Evolutionary conservation across 768 basidiomycete species (phyloP).

Genomic region (Boletus eberwhitei): DNA sequence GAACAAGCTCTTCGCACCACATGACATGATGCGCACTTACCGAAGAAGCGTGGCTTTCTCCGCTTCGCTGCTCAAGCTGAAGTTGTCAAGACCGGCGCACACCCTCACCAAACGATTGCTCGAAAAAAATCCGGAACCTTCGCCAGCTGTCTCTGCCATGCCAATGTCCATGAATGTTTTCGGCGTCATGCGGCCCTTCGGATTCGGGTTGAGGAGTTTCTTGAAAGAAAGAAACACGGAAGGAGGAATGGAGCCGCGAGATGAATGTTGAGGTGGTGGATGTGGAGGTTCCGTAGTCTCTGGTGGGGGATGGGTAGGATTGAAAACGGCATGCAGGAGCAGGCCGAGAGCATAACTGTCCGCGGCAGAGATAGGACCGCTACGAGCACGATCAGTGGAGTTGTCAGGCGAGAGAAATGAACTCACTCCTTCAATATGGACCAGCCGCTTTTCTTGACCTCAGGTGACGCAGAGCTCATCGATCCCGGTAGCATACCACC

Average conservation of each 20-base stretch:
- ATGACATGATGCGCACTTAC: conserved; percentile 33
- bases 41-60: conserved; percentile 75
- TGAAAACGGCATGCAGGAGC: conserved; percentile 83
- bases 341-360: conserved; percentile 91
- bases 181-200: conserved; percentile 71
- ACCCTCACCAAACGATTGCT: conserved; percentile 81
- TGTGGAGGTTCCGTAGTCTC: conserved; percentile 69
- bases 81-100: conserved; percentile 81
- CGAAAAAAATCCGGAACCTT: conserved; percentile 73
- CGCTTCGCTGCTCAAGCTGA: conserved; percentile 72
- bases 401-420: background rate
- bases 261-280: conserved; percentile 71
- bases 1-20: background rate
- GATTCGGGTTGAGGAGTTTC: conserved; percentile 85
- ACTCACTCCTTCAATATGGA: conserved; percentile 75
- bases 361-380: conserved; percentile 54
- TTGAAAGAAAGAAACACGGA: conserved; percentile 79
- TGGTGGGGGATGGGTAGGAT: conserved; percentile 72
- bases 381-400: conserved; percentile 17
- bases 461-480: conserved; percentile 66
- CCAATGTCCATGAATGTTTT: conserved; percentile 78
- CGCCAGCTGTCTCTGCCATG: conserved; percentile 60
- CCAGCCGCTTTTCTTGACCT: conserved; percentile 89
- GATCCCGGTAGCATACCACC: conserved; percentile 63
- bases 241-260: conserved; percentile 73